Percentiles rank a stretch among this genome's conserved stretches.
Evolutionary conservation across 116 monocot genomes (phyloP).

Genomic region (Zostera marina): DNA sequence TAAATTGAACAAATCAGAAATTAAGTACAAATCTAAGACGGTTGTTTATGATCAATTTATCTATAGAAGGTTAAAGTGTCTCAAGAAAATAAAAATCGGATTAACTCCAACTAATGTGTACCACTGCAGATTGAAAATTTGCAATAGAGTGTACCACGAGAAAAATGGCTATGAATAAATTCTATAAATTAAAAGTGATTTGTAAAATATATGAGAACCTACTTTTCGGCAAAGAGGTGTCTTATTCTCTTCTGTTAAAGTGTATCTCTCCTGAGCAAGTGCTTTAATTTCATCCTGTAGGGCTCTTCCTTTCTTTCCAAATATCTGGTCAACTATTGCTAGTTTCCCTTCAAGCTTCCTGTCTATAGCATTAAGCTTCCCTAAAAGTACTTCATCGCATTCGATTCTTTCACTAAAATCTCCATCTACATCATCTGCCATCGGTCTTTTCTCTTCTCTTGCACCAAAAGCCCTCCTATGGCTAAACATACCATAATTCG

Average conservation of each 20-base stretch:
- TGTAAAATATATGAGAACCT: constrained; percentile 6
- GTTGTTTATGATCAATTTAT: too few species aligned
- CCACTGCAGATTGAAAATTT: too few species aligned
- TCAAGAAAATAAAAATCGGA: too few species aligned
- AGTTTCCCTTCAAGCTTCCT: constrained; percentile 81
- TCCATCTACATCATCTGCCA: constrained; percentile 41
- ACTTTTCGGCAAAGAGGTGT: constrained; percentile 83
- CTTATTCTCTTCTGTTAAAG: constrained; percentile 63
- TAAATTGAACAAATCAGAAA: not conserved
- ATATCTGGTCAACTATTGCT: constrained; percentile 62
- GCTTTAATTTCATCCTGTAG: constrained; percentile 77
- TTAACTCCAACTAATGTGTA: too few species aligned
- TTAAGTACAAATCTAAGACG: too few species aligned
- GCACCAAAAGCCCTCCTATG: constrained; percentile 24
- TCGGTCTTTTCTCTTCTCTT: constrained; percentile 11
- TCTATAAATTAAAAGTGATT: not conserved
- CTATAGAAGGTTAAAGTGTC: too few species aligned
- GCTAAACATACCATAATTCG: constrained; percentile 74
- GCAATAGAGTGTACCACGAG: not conserved
- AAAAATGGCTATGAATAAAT: not conserved
- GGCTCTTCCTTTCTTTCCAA: constrained; percentile 92
- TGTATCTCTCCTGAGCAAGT: constrained; percentile 81
- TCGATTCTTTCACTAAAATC: constrained; percentile 59
- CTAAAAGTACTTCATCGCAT: constrained; percentile 49
- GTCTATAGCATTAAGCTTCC: constrained; percentile 72